Base-by-base conservation (phyloP, 495 filamentous ascomycete species). In the Penicillium subrubescens region DNA sequence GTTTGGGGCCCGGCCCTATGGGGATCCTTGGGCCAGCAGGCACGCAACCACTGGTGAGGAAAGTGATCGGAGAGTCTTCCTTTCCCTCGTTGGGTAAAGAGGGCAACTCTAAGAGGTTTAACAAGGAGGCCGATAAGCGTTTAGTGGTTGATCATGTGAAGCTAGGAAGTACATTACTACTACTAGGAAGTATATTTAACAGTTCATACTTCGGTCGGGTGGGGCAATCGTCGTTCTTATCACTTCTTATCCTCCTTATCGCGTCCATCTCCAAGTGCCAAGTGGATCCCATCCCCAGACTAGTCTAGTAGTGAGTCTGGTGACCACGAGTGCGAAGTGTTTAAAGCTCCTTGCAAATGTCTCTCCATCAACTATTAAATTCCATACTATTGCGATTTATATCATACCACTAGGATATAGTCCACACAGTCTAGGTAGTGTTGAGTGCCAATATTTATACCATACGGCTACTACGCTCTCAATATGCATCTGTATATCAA, bases 11-110 rank as follows among this genome's bases (percentile, higher is more conserved):
- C 48, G 59, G 50, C 19, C 33, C 33, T 41, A 34, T 52, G 53
- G 43, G 39, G 61, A 57, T 41, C 61, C 61, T 66, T 66, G 64
- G 64, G 27, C 60, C n/a, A 41, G 44, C 58, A 17, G 10, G 39
- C 34, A 48, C 57, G 19, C 50, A 56, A 60, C 62, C 62, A 64
- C 53, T 23, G 56, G 25, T 23, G 33, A 59, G 23, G 23, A 17
- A 29, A 51, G 23, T 29, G 27, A 23, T 48, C 43, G 46, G 59
- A 35, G 12, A 50, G 21, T 31, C n/a, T 7, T 50, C 41, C 27
- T 33, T 23, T 33, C 11, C n/a, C 31, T 23, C 19, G 1, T 19
- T 21, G n/a, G 48, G 48, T 25, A 11, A 8, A 52, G 4, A 17
- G 4, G 14, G 27, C 8, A 2, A 17, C 10, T 25, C 23, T 27